Evolutionary conservation across 139 green algal species (phyloP), one percentile per base, ranked within the genome.

Genomic region (Penium margaritaceum): DNA sequence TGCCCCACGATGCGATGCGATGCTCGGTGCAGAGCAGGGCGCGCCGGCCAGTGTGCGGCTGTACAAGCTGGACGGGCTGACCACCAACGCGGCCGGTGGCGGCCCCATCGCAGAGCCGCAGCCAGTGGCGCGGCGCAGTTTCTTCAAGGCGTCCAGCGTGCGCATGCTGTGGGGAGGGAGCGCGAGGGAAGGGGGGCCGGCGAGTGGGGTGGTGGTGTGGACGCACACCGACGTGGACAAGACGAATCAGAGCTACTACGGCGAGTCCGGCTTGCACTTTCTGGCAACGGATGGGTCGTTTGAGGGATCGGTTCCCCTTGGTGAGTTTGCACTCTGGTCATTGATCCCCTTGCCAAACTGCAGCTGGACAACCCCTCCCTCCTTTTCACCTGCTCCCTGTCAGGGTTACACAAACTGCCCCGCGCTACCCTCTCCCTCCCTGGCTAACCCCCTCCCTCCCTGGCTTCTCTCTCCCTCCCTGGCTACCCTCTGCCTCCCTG

Each of bases 191-290:
- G n/a, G n/a, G n/a, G n/a, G n/a, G n/a, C n/a, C n/a, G n/a, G n/a
- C n/a, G n/a, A n/a, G n/a, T n/a, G 91, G 87, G 1, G 44, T 92
- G 57, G 85, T 98, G 70, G 88, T 89, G 35, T 71, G 90, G 41
- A 88, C 88, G 6, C 85, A 81, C n/a, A 82, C 85, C 6, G 93
- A 98, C 62, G 89, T 92, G 21, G 93, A 98, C 67, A 89, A 86
- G 30, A 96, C 91, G 70, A 96, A 96, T 73, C 83, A 87, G 82
- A 88, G 63, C 43, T 95, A 95, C 79, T 95, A 94, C 70, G 90
- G 90, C 17, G 90, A 96, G 81, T 87, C 91, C 68, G 89, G 90
- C 77, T 85, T 98, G 61, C 90, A 96, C 85, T 98, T 87, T 75
- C 71, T 97, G 55, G 44, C 82, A 1, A 74, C 74, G 14, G 85